phyloP scores from a whole-genome alignment of 2,329 filamentous ascomycete genomes.

The Tolypocladium inflatum region DNA sequence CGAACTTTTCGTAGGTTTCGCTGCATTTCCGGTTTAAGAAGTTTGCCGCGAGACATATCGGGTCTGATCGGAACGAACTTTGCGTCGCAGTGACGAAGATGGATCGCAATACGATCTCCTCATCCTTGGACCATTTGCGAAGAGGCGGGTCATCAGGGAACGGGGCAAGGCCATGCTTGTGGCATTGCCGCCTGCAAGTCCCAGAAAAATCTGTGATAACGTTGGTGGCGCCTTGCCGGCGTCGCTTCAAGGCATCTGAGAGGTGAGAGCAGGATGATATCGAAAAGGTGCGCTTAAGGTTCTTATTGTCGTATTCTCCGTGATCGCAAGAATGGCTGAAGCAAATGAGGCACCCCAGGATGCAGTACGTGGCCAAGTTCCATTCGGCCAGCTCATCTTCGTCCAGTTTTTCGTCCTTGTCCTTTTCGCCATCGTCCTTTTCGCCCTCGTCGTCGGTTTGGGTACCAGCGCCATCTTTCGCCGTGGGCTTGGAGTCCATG shows the following conservation, averaged over 20 bases:
- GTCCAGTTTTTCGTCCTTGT: constrained; percentile 23
- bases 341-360: constrained; percentile 49
- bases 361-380: constrained; percentile 43
- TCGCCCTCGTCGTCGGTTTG: constrained; percentile 24
- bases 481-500: constrained; percentile 43
- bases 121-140: constrained; percentile 37
- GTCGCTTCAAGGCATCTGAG: constrained; percentile 20
- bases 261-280: constrained; percentile 24
- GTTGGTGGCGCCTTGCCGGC: constrained; percentile 8
- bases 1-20: constrained; percentile 32
- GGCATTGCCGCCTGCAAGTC: constrained; percentile 34
- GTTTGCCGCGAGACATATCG: constrained; percentile 40
- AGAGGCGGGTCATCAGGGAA: constrained; percentile 12
- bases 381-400: constrained; percentile 33
- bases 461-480: constrained; percentile 30
- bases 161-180: constrained; percentile 7
- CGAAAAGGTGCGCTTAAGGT: constrained; percentile 43
- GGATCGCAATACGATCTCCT: constrained; percentile 37
- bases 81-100: constrained; percentile 31
- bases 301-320: constrained; percentile 46
- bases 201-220: constrained; percentile 5
- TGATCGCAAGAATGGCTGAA: constrained; percentile 53
- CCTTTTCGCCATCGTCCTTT: constrained; percentile 21
- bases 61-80: constrained; percentile 28
- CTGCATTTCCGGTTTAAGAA: constrained; percentile 42